Evolutionary conservation across 495 filamentous ascomycete genomes (phyloP), one percentile per base, ranked within the genome.

Genomic region (Hyaloscypha bicolor): DNA sequence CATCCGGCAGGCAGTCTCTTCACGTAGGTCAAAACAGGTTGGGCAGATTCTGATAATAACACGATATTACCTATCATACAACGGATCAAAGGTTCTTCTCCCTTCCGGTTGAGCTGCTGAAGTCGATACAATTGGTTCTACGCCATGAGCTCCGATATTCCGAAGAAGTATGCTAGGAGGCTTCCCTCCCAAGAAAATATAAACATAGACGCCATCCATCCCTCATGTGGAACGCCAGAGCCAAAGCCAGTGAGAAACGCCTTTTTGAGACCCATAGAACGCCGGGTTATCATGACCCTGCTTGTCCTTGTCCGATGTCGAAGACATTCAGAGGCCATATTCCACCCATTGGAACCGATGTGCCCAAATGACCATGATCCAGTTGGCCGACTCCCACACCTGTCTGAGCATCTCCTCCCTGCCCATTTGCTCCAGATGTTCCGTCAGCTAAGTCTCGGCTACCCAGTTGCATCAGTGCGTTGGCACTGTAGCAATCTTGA

Each of bases 401-500:
- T 32, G 61, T 31, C 22, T 60, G 57, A 29, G 48, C 31, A 16
- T 32, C 19, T 51, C 57, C 56, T 29, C 16, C 19, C 33, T 48
- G 45, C 30, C 37, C 19, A 33, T 62, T 39, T 39, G 12, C 51
- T 12, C 56, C 65, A 14, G 48, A 30, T 22, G 31, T 12, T 16
- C 35, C 64, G 29, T 65, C 55, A 14, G 48, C 55, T 31, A 69
- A 32, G 0, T 62, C 60, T 51, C 65, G 55, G 9, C 65, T 57
- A 31, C 69, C 69, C 35, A 73, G 66, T 39, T 69, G 64, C 69
- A 74, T 70, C 56, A 74, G 66, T 16, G 72, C 72, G 57, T 57
- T 70, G 2, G 72, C 72, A 29, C 60, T 65, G 53, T 72, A 74
- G 58, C 66, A 68, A 62, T 74, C 72, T 53, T 72, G 66, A n/a